Base-by-base conservation (phyloP, 1,139 yeast species). In the Kluyveromyces sp. region DNA sequence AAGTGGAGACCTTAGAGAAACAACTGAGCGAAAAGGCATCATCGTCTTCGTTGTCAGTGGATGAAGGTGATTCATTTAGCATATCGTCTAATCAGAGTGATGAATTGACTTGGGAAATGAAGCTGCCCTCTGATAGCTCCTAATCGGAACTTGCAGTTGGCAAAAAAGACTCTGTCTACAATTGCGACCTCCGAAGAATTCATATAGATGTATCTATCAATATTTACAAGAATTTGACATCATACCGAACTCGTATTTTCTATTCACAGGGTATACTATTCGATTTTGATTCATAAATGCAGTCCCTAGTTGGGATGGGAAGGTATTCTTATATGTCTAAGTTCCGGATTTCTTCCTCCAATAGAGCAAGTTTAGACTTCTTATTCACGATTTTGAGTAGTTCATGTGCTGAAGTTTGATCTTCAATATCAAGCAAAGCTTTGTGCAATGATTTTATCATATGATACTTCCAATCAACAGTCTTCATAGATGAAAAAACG, bases 381-480 rank as follows among this genome's bases (percentile, higher is more conserved):
- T 49, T 53, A 47, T 58, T 60, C 2, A 60, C 55, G 19, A 60
- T 48, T 12, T 53, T 52, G 32, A 57, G 38, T 29, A 61, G 43
- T 17, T 47, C 54, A 16, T 41, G 44, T 4, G 71, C 67, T 6
- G 67, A 64, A 16, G 58, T 61, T 3, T 61, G 64, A 49, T 75
- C 72, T 0, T 85, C 89, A 29, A 76, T 54, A 4, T 68, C 67
- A 3, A 68, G 67, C 13, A 84, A 75, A 2, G 73, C 71, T 1
- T 56, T 53, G 52, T 76, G 68, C 15, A 83, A 62, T 6, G 66
- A 61, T 42, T 71, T 73, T 38, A 82, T 64, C 53, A 76, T 74
- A 39, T 68, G 67, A 70, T 80, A 79, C 1, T 74, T 73, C 96
- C 96, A 88, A 32, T 72, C 68, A 61, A 85, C 84, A 53, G 78